Evolutionary conservation across 1,139 yeast species (phyloP).

Genomic region (Geotrichum fermentans): DNA sequence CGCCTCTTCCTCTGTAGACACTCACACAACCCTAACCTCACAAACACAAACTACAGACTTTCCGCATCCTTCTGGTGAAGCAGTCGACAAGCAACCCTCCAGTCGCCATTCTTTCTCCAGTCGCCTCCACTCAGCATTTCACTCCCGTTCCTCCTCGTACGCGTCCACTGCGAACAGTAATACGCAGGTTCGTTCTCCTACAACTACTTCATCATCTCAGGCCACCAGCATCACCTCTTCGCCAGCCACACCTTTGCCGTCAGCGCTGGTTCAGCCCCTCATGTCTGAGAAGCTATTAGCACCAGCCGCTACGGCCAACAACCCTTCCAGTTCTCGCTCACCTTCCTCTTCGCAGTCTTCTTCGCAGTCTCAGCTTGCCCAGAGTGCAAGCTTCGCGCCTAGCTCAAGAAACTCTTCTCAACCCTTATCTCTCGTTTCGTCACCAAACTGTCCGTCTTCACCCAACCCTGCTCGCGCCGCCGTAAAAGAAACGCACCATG

Average conservation of each 20-base stretch:
- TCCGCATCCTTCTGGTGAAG: conserved; percentile 2
- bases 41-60: not conserved
- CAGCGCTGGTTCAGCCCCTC: conserved; percentile 3
- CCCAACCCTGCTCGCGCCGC: conserved; percentile 15
- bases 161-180: not conserved
- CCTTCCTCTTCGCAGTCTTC: conserved; percentile 10
- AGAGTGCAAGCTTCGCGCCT: not conserved
- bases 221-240: conserved; percentile 5
- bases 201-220: not conserved
- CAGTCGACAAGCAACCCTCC: not conserved
- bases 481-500: conserved; percentile 81
- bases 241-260: conserved; percentile 1
- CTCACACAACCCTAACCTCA: conserved; percentile 3
- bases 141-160: conserved; percentile 9
- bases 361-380: not conserved
- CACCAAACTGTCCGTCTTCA: conserved; percentile 13
- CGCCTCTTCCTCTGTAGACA: not conserved
- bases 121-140: conserved; percentile 13
- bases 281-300: conserved; percentile 6
- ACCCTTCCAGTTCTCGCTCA: conserved; percentile 2
- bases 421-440: not conserved
- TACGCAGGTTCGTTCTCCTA: not conserved
- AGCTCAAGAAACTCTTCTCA: not conserved
- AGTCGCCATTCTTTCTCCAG: conserved; percentile 5
- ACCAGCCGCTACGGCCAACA: not conserved